These are phyloP conservation scores for Sextonia rubra DNA, from an alignment of 164 flowering plant species.

Conservation along the genomic window DNA sequence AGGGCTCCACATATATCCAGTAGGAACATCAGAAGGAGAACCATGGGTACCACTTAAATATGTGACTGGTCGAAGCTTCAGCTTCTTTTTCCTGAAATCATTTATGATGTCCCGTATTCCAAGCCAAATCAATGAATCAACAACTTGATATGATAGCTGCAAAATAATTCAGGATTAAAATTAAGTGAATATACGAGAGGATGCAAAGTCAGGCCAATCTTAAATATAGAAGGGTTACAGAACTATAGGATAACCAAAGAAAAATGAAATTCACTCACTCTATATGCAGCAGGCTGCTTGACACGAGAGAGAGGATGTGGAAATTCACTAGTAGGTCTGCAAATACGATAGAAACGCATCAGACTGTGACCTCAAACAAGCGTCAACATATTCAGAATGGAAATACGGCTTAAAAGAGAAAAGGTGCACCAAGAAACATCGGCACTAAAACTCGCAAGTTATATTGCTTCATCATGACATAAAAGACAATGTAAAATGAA, in stretches of 20 bases:
- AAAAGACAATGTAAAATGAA: background rate
- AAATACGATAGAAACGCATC: slow-evolving; percentile 2
- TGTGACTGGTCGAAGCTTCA: slow-evolving; percentile 92
- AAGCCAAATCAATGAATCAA: slow-evolving; percentile 95
- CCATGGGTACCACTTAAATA: slow-evolving; percentile 96
- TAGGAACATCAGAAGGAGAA: slow-evolving; percentile 70
- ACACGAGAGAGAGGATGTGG: slow-evolving; percentile 99
- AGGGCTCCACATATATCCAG: slow-evolving; percentile 98
- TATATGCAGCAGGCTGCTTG: slow-evolving; percentile 86
- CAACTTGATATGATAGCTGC: slow-evolving; percentile 98
- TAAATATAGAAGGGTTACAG: background rate
- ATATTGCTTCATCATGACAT: background rate
- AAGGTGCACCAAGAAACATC: background rate
- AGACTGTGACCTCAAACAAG: background rate
- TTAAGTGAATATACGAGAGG: background rate
- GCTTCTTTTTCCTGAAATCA: slow-evolving; percentile 86
- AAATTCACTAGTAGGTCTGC: slow-evolving; percentile 95
- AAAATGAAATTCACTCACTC: slow-evolving; percentile 45
- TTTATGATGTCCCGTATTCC: slow-evolving; percentile 98
- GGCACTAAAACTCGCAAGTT: background rate
- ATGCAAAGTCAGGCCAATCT: background rate
- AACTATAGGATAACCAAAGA: background rate
- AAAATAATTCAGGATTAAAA: slow-evolving; percentile 9
- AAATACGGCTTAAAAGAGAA: background rate
- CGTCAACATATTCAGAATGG: background rate